phyloP scores from a whole-genome alignment of 257 asterid genomes.

The Nicotiana obtusifolia region DNA sequence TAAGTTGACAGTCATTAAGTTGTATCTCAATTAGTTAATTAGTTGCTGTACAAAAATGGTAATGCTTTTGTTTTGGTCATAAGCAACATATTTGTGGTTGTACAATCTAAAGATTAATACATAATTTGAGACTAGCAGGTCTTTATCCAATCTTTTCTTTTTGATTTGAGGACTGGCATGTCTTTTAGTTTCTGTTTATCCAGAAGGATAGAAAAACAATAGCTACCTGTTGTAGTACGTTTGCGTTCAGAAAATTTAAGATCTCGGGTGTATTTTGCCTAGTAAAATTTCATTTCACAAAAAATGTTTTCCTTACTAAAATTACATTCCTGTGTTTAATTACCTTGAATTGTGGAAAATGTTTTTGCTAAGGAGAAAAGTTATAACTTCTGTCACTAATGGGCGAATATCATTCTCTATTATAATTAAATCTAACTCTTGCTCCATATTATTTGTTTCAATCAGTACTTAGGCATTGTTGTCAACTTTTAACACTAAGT shows the following conservation, averaged over 20 bases:
- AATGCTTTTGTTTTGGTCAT: background rate
- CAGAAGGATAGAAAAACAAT: background rate
- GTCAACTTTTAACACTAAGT: background rate
- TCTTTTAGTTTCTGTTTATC: background rate
- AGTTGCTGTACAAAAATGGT: background rate
- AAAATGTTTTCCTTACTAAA: background rate
- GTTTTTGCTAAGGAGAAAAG: background rate
- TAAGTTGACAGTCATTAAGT: background rate
- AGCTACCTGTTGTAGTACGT: background rate
- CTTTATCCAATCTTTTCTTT: background rate
- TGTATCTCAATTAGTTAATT: background rate
- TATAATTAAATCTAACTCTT: background rate
- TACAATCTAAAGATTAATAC: background rate
- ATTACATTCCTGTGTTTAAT: background rate
- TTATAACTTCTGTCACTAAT: background rate
- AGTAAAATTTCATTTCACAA: background rate
- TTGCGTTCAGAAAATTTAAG: background rate
- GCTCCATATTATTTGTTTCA: background rate
- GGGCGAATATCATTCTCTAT: background rate
- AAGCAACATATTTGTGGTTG: background rate
- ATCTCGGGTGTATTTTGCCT: background rate
- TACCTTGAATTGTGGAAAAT: background rate
- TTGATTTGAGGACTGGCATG: background rate
- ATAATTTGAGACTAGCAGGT: background rate
- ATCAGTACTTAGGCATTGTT: slow-evolving; percentile 1